A percentile compares a stretch with the other conserved stretches of the same genome.
Evolutionary conservation across 2,329 filamentous ascomycete species (phyloP).

Genomic region (Drechmeria coniospora): DNA sequence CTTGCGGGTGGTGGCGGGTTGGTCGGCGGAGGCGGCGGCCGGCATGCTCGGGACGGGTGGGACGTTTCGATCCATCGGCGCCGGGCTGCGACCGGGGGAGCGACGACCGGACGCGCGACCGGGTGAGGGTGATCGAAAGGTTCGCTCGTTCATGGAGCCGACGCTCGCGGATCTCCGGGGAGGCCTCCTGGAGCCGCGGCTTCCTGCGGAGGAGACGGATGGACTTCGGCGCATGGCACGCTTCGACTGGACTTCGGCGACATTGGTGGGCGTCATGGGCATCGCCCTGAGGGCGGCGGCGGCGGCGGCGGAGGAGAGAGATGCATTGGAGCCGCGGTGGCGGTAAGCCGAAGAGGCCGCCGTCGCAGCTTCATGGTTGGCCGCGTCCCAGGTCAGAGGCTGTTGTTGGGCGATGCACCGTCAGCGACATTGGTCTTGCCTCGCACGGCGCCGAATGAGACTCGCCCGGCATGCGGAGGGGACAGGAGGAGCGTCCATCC

Average conservation of each 20-base stretch:
- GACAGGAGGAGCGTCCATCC: too few relatives aligned
- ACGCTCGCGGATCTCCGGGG: slow-evolving; percentile 54
- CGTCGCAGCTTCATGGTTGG: slow-evolving; percentile 58
- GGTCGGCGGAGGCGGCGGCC: slow-evolving; percentile 26
- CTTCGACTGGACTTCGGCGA: slow-evolving; percentile 77
- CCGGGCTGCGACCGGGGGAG: slow-evolving; percentile 26
- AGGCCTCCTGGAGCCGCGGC: slow-evolving; percentile 22
- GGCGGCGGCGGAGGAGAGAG: slow-evolving; percentile 71
- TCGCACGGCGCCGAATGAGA: too few relatives aligned
- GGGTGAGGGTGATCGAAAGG: slow-evolving; percentile 65
- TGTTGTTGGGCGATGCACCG: slow-evolving; percentile 27
- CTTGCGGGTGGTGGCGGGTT: too few relatives aligned
- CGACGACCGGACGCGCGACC: too few relatives aligned
- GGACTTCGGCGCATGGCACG: slow-evolving; percentile 59
- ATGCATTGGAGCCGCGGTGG: slow-evolving; percentile 46
- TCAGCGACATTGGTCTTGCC: slow-evolving; percentile 12
- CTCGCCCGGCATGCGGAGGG: too few relatives aligned
- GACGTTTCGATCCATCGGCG: slow-evolving; percentile 27
- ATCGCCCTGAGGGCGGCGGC: slow-evolving; percentile 70
- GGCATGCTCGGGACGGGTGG: slow-evolving; percentile 69
- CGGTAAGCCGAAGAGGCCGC: slow-evolving; percentile 73
- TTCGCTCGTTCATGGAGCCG: slow-evolving; percentile 76
- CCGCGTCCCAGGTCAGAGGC: slow-evolving; percentile 48
- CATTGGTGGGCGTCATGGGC: slow-evolving; percentile 61
- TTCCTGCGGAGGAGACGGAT: slow-evolving; percentile 50